Evolutionary conservation across 1,139 yeast genomes (phyloP).

Genomic region (Yamadazyma kanchanaburiensis): DNA sequence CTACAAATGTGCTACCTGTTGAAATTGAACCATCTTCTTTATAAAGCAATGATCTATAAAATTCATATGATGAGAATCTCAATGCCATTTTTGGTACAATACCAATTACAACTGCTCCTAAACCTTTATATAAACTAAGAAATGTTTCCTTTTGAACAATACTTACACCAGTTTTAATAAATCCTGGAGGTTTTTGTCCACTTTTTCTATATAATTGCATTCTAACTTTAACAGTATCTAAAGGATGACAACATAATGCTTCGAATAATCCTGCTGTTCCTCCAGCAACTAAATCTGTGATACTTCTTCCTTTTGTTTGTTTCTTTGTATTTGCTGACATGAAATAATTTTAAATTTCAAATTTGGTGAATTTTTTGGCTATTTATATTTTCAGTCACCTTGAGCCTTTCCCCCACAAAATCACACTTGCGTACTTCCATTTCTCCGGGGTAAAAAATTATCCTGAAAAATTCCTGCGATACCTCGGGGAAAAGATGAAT

Average conservation of each 20-base stretch:
- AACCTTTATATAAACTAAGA: constrained; percentile 87
- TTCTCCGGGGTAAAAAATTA: constrained; percentile 13
- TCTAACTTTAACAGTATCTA: constrained; percentile 92
- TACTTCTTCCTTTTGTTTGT: constrained; percentile 33
- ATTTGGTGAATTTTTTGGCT: constrained; percentile 1
- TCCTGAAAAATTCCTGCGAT: too few relatives aligned
- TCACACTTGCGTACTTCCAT: constrained; percentile 9
- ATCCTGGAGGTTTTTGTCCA: constrained; percentile 76
- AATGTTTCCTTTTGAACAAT: constrained; percentile 82
- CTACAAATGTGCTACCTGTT: constrained; percentile 71
- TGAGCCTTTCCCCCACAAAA: constrained; percentile 18
- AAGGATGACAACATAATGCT: constrained; percentile 94
- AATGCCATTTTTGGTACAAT: constrained; percentile 98
- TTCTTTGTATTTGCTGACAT: constrained; percentile 7
- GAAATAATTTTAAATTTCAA: not conserved
- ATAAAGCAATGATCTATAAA: constrained; percentile 68
- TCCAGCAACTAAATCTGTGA: constrained; percentile 86
- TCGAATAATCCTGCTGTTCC: constrained; percentile 97
- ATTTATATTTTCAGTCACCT: constrained; percentile 7
- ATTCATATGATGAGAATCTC: constrained; percentile 90
- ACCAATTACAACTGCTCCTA: constrained; percentile 96
- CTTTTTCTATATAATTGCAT: constrained; percentile 82
- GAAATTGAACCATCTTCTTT: constrained; percentile 67
- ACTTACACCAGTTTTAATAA: constrained; percentile 72
- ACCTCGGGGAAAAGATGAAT: too few relatives aligned